phyloP scores from a whole-genome alignment of 2,329 filamentous ascomycete genomes.

The Cladophialophora exuberans region DNA sequence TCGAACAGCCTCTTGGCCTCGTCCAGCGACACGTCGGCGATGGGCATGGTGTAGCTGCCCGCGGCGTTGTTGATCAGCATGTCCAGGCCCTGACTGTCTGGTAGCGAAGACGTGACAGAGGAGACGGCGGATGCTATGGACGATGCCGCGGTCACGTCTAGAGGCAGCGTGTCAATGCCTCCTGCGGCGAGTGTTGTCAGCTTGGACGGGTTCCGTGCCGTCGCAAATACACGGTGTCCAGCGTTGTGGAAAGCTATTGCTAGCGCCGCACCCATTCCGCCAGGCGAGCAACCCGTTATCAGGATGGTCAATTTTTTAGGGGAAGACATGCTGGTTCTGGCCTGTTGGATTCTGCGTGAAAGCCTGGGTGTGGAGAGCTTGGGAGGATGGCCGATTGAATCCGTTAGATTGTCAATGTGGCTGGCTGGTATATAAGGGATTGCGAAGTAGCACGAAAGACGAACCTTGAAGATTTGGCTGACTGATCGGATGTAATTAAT shows the following conservation, averaged over 20 bases:
- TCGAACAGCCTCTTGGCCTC: constrained; percentile 39
- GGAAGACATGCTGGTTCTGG: no score
- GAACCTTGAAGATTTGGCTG: no score
- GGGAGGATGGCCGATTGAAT: no score
- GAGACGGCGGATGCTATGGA: constrained; percentile 39
- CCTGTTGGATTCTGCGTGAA: no score
- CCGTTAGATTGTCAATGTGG: no score
- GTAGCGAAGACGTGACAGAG: constrained; percentile 24
- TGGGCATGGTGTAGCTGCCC: constrained; percentile 35
- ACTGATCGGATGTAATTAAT: no score
- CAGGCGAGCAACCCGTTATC: constrained; percentile 43
- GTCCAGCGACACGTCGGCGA: constrained; percentile 36
- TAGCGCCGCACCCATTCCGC: constrained; percentile 46
- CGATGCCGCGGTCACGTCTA: constrained; percentile 38
- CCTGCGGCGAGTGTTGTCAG: constrained; percentile 31
- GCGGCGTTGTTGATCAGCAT: constrained; percentile 54
- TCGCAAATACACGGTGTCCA: constrained; percentile 48
- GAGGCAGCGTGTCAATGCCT: constrained; percentile 36
- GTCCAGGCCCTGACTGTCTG: constrained; percentile 40
- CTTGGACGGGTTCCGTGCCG: constrained; percentile 43
- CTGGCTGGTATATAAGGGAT: no score
- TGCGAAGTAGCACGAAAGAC: no score
- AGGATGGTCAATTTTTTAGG: no score
- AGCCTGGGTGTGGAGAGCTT: no score
- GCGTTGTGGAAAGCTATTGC: constrained; percentile 41